These are phyloP conservation scores for Mycotypha africana DNA, from an alignment of 371 early-diverging fungal species.

Conservation along the genomic window DNA sequence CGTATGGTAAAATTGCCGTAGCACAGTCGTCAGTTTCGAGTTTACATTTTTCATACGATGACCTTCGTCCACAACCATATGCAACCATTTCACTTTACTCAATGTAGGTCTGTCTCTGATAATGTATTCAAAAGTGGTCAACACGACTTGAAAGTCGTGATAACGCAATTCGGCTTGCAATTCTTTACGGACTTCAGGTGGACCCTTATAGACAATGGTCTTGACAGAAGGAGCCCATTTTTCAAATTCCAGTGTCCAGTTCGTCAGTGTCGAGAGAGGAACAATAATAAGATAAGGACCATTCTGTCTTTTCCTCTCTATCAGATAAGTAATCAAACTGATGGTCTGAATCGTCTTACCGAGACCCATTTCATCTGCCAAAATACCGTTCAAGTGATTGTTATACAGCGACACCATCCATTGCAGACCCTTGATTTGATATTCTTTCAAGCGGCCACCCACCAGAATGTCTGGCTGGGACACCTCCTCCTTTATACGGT, in stretches of 20 bases:
- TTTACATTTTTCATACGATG: conserved; percentile 98
- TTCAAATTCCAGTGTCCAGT: conserved; percentile 97
- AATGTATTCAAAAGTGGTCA: conserved; percentile 98
- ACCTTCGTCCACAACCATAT: conserved; percentile 98
- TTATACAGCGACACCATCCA: conserved; percentile 99
- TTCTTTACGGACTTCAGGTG: conserved; percentile 66
- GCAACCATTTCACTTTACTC: conserved; percentile 87
- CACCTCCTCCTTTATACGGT: conserved; percentile 79
- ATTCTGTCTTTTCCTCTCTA: conserved; percentile 85
- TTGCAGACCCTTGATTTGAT: conserved; percentile 97
- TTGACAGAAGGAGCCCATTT: conserved; percentile 95
- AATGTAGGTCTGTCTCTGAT: conserved; percentile 87
- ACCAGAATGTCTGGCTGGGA: conserved; percentile 78
- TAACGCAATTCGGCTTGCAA: conserved; percentile 65
- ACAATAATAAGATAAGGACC: conserved; percentile 95
- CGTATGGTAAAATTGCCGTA: conserved; percentile 80
- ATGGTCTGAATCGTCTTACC: conserved; percentile 99
- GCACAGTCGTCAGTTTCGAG: conserved; percentile 77
- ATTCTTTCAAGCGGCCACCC: conserved; percentile 94
- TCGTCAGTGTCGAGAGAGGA: conserved; percentile 93
- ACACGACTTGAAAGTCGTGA: conserved; percentile 86
- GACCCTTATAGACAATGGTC: conserved; percentile 90
- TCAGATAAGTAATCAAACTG: conserved; percentile 90
- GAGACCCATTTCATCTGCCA: conserved; percentile 99
- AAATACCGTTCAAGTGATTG: conserved; percentile 94